phyloP scores from a whole-genome alignment of 352 stramenopile genomes.

The Elongisporangium anandrum region DNA sequence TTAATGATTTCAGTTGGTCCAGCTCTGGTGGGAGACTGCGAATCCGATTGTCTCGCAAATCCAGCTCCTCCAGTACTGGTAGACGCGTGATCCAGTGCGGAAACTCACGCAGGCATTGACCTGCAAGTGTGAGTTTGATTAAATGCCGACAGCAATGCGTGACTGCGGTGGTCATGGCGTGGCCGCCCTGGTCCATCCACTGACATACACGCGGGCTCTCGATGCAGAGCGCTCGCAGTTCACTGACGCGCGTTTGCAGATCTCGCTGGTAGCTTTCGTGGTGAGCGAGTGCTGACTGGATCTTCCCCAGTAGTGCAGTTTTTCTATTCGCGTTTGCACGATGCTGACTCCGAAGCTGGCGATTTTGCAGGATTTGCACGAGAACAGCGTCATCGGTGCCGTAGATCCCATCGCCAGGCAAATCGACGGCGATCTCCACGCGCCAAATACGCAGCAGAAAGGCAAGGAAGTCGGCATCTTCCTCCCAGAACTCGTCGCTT shows the following conservation, averaged over 20 bases:
- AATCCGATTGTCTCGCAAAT: constrained; percentile 33
- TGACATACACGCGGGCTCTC: constrained; percentile 5
- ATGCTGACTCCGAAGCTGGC: constrained; percentile 22
- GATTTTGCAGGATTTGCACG: constrained; percentile 19
- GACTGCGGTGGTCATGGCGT: constrained; percentile 1
- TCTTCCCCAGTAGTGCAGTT: constrained; percentile 28
- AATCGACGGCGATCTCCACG: constrained; percentile 23
- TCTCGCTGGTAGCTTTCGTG: constrained; percentile 16
- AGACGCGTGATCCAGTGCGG: constrained; percentile 16
- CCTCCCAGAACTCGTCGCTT: constrained; percentile 36
- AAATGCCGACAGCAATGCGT: constrained; percentile 5
- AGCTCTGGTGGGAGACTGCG: constrained; percentile 9
- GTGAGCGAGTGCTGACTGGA: constrained; percentile 18
- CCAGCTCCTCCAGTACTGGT: constrained; percentile 17
- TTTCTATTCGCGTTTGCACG: constrained; percentile 13
- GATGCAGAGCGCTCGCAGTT: constrained; percentile 1
- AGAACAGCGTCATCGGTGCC: constrained; percentile 3
- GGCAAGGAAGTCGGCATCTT: constrained; percentile 60
- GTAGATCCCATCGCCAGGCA: neutral
- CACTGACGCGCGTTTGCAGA: constrained; percentile 13
- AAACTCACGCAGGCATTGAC: constrained; percentile 16
- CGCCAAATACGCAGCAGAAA: constrained; percentile 61
- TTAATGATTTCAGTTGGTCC: constrained; percentile 9
- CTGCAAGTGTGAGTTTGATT: constrained; percentile 11
- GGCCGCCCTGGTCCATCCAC: constrained; percentile 1